Evolutionary conservation across 805 yeast species (phyloP).

Genomic region (Candida methanosorbosa): DNA sequence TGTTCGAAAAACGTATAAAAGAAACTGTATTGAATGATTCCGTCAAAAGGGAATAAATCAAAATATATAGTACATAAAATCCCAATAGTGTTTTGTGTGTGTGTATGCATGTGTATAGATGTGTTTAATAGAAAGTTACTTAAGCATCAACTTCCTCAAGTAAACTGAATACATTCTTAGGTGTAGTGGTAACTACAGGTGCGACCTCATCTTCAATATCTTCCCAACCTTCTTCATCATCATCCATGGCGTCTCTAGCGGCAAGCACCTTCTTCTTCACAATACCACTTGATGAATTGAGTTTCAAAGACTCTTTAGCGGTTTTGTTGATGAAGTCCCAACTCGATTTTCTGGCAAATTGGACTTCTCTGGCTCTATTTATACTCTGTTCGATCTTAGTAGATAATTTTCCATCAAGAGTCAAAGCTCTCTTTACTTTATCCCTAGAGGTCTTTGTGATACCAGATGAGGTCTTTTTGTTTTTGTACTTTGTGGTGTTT

Average conservation of each 20-base stretch:
- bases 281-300: constrained; percentile 4
- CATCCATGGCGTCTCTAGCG: constrained; percentile 5
- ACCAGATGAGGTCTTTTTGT: constrained; percentile 15
- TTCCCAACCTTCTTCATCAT: constrained; percentile 14
- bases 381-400: constrained; percentile 59
- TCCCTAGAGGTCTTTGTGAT: constrained; percentile 21
- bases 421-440: constrained; percentile 40
- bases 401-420: constrained; percentile 45
- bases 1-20: constrained; percentile 10
- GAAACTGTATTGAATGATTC: not conserved
- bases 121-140: too few species aligned
- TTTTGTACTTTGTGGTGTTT: constrained; percentile 15
- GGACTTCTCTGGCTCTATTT: constrained; percentile 54
- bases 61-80: too few species aligned
- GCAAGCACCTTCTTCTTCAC: constrained; percentile 4
- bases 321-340: constrained; percentile 63
- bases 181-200: not conserved
- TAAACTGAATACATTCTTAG: not conserved
- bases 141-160: not conserved
- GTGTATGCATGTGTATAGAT: too few species aligned
- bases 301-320: constrained; percentile 23
- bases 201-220: constrained; percentile 7
- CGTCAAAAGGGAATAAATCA: not conserved
- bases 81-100: too few species aligned
- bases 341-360: constrained; percentile 53